Base-by-base conservation (phyloP, 2,329 filamentous ascomycete species). In the Ascochyta viciae-villosae region DNA sequence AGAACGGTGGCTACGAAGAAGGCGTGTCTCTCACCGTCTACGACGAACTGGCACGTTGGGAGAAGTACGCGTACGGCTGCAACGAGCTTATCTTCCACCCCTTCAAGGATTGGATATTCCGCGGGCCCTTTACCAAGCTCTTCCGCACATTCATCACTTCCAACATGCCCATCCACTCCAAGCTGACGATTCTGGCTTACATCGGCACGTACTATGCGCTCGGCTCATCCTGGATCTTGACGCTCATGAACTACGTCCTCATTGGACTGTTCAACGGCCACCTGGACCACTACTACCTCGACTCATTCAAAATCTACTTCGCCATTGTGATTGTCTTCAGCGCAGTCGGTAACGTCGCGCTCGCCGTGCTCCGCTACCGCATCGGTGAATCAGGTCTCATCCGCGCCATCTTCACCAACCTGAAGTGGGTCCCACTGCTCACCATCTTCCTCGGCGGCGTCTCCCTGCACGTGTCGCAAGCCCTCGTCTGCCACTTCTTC, bases 391-490 rank as follows among this genome's bases (percentile, higher is more conserved):
- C 79, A 54, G 74, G 74, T 2, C 78, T 88, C 26, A 68, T 86
- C 40, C 63, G 68, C 15, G 78, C 80, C 2, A 72, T 87, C 13
- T 67, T 80, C 53, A 81, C 84, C 64, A 89, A 87, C 67, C 75
- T 87, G 67, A 87, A 85, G 64, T 88, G 86, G 86, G 81, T 85
- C 16, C 82, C 83, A 2, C 80, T 88, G 76, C 81, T 94, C 43
- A 88, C 88, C 58, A 88, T 95, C 73, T 96, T 95, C 82, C 82
- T 96, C 16, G 91, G 91, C 48, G 91, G 91, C 35, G 82, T 95
- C 45, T 90, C 87, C 1, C 83, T 96, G 33, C 91, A 96, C 77
- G 85, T 96, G 44, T 90, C 86, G 27, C 89, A 93, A 73, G 91
- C 91, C 1, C 80, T 96, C 31, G 77, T 95, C 41, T 83, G 87